Evolutionary conservation across 129 eudicot species (phyloP).

Genomic region (Sambucus nigra): DNA sequence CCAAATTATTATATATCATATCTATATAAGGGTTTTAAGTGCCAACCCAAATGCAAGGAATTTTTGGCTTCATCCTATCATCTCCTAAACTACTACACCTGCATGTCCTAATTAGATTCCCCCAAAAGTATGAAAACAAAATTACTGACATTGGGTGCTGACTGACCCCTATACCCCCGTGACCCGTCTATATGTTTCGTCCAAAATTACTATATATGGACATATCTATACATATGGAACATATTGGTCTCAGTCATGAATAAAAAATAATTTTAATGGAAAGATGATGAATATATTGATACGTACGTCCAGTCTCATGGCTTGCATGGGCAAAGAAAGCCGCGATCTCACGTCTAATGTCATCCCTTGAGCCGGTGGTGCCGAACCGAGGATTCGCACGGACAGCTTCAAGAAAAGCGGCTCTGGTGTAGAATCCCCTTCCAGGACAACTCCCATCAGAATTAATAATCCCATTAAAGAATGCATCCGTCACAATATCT

Average conservation of each 20-base stretch:
- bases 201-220: not conserved
- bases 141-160: too few relatives aligned
- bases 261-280: not conserved
- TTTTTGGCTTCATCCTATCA: too few relatives aligned
- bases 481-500: not conserved
- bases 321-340: slow-evolving; percentile 2
- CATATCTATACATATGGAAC: not conserved
- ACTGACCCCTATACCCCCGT: too few relatives aligned
- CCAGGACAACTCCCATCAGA: not conserved
- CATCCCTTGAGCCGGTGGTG: not conserved
- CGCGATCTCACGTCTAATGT: not conserved
- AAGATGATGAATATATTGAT: not conserved
- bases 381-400: not conserved
- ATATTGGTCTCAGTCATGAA: too few relatives aligned
- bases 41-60: too few relatives aligned
- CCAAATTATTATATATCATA: too few relatives aligned
- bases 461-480: not conserved
- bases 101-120: too few relatives aligned
- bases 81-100: too few relatives aligned
- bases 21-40: too few relatives aligned
- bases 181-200: too few relatives aligned
- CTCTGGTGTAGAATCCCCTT: not conserved
- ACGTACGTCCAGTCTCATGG: not conserved
- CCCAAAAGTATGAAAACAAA: too few relatives aligned
- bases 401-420: not conserved